Conservation (phyloP, 2,329 filamentous ascomycete species). For the Alternaria brassicae region DNA sequence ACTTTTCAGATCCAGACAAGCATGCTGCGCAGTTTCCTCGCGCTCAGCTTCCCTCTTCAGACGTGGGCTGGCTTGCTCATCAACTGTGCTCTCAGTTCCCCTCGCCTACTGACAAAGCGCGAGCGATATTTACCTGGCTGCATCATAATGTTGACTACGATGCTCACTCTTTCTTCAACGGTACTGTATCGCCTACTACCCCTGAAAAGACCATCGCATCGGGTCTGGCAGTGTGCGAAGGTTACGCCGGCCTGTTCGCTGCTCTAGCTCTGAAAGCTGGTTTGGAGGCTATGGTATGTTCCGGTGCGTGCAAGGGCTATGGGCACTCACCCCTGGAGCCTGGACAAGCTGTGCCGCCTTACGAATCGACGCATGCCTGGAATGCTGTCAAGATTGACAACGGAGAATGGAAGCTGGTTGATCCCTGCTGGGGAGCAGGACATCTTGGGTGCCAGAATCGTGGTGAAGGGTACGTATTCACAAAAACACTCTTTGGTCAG, state of each 20-base stretch:
- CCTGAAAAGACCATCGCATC: slow-evolving; percentile 75
- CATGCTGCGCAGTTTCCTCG: slow-evolving; percentile 81
- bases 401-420: slow-evolving; percentile 88
- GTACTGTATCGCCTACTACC: slow-evolving; percentile 69
- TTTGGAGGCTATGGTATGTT: slow-evolving; percentile 75
- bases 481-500: slow-evolving; percentile 7
- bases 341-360: slow-evolving; percentile 70
- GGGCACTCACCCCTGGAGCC: slow-evolving; percentile 70
- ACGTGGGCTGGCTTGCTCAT: slow-evolving; percentile 76
- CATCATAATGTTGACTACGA: slow-evolving; percentile 95
- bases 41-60: slow-evolving; percentile 71
- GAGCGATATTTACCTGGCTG: slow-evolving; percentile 92
- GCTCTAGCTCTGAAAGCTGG: slow-evolving; percentile 80
- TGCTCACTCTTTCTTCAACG: slow-evolving; percentile 76
- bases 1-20: slow-evolving; percentile 82
- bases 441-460: slow-evolving; percentile 55
- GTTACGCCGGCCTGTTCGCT: slow-evolving; percentile 84
- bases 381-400: slow-evolving; percentile 89
- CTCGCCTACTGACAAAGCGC: slow-evolving; percentile 87
- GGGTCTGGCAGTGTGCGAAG: slow-evolving; percentile 88
- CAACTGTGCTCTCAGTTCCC: slow-evolving; percentile 80
- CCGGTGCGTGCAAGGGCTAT: slow-evolving; percentile 86
- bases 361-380: slow-evolving; percentile 80
- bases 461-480: slow-evolving; percentile 60
- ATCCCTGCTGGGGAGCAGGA: slow-evolving; percentile 93